Evolutionary conservation across 2,329 filamentous ascomycete species (phyloP), one percentile per base, ranked within the genome.

Genomic region (Cladosporium sphaerospermum): DNA sequence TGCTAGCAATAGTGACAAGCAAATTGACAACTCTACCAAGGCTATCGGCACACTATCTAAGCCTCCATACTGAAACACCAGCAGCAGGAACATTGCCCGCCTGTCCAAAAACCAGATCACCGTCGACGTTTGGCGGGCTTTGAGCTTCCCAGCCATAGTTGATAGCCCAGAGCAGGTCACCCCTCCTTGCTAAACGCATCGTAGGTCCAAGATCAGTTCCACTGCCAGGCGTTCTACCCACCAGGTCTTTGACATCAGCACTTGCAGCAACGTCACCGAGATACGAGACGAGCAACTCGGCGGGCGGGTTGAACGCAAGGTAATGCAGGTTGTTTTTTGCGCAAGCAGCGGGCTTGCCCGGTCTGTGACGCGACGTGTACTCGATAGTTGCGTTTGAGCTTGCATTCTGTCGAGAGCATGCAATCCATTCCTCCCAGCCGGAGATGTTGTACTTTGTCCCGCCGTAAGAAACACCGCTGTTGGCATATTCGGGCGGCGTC

Each of bases 91-190:
- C 57, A 39, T 58, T 49, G 4, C 54, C 56, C 19, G 42, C 44
- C 11, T 59, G 45, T 9, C 59, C 59, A 45, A 62, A 43, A 16
- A 62, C 54, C 10, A 61, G 23, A 1, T 53, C 52, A 1, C 57
- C 59, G 1, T 59, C 48, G 0, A 61, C 37, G 2, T 41, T 34
- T 2, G 60, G 60, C 14, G 53, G 18, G 11, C 33, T 42, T n/a
- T 61, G 53, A 18, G 55, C 47, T 8, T 60, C 56, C 45, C 44
- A 56, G 3, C 59, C 57, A 52, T 62, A 62, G 11, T 62, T 62
- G 46, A 62, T 56, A 0, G 57, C 60, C 60, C 60, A 62, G 4
- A 62, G 53, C 52, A 62, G 36, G 16, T 59, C 45, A 3, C 57
- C 60, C 52, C 57, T 43, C 14, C 57, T 50, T 5, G 53, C 34